phyloP scores from a whole-genome alignment of 495 filamentous ascomycete species.

The Bacidia gigantensis region DNA sequence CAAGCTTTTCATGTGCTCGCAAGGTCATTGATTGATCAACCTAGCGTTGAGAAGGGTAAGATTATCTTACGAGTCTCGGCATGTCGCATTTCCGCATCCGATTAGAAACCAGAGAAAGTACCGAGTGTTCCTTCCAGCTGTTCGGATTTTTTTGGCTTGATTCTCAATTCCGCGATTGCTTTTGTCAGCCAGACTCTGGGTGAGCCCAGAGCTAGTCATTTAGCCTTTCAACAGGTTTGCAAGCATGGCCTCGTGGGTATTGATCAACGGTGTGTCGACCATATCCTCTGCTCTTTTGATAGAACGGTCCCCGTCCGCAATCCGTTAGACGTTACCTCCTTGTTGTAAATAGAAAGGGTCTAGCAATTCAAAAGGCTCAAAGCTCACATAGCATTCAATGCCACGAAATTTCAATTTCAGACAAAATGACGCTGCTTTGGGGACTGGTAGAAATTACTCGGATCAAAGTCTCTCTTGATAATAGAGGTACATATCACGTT shows the following conservation, averaged over 20 bases:
- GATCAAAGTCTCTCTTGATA: constrained; percentile 12
- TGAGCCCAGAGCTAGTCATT: not conserved
- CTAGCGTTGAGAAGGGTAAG: not conserved
- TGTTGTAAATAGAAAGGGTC: not conserved
- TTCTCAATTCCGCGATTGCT: not conserved
- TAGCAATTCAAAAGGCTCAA: no score
- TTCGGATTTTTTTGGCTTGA: not conserved
- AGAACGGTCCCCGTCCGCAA: not conserved
- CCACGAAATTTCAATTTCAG: not conserved
- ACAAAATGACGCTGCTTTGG: not conserved
- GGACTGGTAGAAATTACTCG: no score
- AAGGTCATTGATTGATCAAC: not conserved
- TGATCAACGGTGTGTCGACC: not conserved
- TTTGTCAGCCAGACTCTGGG: not conserved
- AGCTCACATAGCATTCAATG: not conserved
- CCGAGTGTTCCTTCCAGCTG: not conserved
- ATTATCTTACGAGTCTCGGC: not conserved
- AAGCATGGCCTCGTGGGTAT: not conserved
- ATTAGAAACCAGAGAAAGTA: not conserved
- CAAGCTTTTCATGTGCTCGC: not conserved
- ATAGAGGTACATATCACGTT: constrained; percentile 38
- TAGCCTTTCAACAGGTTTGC: not conserved
- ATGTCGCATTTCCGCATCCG: not conserved
- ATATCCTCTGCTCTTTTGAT: not conserved
- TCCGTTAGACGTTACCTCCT: not conserved